Percentiles rank a stretch among this genome's conserved stretches.
Evolutionary conservation across 176 grass and related monocot species (phyloP).

Genomic region (Aegilops umbellulata): DNA sequence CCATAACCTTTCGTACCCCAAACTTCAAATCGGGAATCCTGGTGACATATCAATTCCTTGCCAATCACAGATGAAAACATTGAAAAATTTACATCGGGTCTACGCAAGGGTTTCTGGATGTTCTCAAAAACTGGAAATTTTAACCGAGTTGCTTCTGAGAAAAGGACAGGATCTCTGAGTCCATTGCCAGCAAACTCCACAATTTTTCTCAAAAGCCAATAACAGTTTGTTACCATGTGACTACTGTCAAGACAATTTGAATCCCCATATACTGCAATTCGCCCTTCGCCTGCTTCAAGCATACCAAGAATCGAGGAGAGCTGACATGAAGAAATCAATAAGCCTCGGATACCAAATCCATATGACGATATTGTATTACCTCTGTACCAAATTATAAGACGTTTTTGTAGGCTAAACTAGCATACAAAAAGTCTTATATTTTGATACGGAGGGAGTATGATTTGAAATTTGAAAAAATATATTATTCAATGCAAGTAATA

Average conservation of each 20-base stretch:
- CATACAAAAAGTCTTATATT: too few species aligned
- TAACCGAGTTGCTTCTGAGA: constrained; percentile 65
- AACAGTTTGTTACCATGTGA: constrained; percentile 99
- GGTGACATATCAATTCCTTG: constrained; percentile 85
- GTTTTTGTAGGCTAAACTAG: too few species aligned
- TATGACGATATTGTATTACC: neutral
- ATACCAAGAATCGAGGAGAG: constrained; percentile 80
- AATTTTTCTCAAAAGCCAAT: constrained; percentile 89
- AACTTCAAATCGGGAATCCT: constrained; percentile 78
- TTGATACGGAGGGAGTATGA: too few species aligned
- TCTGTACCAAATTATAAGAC: too few species aligned
- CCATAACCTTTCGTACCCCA: constrained; percentile 83
- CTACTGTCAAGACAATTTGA: constrained; percentile 98
- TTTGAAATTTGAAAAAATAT: neutral
- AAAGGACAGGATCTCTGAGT: constrained; percentile 83
- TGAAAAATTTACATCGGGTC: constrained; percentile 89
- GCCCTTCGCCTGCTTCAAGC: constrained; percentile 60
- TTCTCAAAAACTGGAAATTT: constrained; percentile 56
- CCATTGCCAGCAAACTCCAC: constrained; percentile 81
- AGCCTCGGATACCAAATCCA: constrained; percentile 9
- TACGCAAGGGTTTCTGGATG: constrained; percentile 50
- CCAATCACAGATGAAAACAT: constrained; percentile 66
- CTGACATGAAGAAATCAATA: constrained; percentile 47
- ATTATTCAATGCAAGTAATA: neutral
- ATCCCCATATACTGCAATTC: constrained; percentile 86